Evolutionary conservation across 257 asterid genomes (phyloP).

Genomic region (Solanum bulbocastanum): DNA sequence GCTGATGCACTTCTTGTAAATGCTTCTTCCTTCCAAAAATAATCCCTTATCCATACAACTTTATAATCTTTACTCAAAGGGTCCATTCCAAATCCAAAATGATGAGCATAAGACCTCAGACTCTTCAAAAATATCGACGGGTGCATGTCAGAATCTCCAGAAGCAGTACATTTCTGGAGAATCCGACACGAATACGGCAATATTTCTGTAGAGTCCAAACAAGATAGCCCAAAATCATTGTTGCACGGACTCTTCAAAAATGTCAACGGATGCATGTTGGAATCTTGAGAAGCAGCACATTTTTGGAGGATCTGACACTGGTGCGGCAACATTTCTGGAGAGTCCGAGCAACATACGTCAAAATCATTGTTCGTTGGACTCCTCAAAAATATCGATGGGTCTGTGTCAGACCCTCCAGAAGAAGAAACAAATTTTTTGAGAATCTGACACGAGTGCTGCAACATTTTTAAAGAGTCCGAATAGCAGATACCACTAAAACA

Average conservation of each 20-base stretch:
- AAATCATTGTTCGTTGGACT: neutral
- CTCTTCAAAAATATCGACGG: neutral
- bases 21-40: slow-evolving; percentile 11
- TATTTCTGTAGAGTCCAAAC: neutral
- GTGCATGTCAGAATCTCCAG: neutral
- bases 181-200: neutral
- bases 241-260: neutral
- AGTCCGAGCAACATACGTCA: neutral
- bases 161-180: neutral
- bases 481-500: neutral
- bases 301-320: neutral
- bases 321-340: neutral
- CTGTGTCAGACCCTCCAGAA: neutral
- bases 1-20: neutral
- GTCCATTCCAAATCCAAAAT: slow-evolving; percentile 35
- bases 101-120: slow-evolving; percentile 1
- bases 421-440: neutral
- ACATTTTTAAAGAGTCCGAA: neutral
- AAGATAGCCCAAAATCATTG: neutral
- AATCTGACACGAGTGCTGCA: neutral
- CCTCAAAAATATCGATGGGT: neutral
- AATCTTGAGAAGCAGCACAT: neutral
- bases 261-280: neutral
- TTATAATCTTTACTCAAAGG: slow-evolving; percentile 23
- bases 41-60: slow-evolving; percentile 24